A percentile compares a stretch with the other conserved stretches of the same genome.
Conservation (phyloP, 805 yeast genomes). For the Pichia deserticola region DNA sequence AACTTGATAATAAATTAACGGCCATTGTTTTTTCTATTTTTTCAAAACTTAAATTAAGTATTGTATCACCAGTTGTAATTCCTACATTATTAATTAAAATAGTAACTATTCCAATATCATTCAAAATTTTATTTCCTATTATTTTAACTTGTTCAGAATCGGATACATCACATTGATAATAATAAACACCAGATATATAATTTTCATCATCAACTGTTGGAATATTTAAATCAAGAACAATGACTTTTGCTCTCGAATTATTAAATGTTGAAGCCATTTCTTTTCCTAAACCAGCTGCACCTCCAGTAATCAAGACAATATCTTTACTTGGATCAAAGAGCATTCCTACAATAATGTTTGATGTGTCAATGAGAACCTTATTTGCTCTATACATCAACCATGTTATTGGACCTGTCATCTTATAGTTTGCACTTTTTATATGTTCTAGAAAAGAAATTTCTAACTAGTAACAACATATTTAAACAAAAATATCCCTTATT, state of each 20-base stretch:
- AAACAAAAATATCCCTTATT: too few relatives aligned
- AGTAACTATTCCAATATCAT: constrained; percentile 53
- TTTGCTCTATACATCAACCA: constrained; percentile 22
- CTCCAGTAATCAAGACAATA: constrained; percentile 77
- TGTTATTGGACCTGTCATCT: constrained; percentile 26
- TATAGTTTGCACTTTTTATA: not conserved
- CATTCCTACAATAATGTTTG: constrained; percentile 42
- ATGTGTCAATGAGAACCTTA: constrained; percentile 22
- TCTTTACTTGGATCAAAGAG: constrained; percentile 48
- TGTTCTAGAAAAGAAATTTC: too few relatives aligned
- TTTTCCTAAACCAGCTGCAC: constrained; percentile 69
- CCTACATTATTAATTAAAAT: constrained; percentile 85
- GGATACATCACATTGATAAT: constrained; percentile 67
- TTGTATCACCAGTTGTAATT: constrained; percentile 48
- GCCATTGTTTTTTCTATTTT: constrained; percentile 58
- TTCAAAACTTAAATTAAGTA: constrained; percentile 45
- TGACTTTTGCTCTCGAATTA: constrained; percentile 40
- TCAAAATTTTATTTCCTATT: constrained; percentile 33
- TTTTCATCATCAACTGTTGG: constrained; percentile 31
- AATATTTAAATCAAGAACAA: constrained; percentile 55
- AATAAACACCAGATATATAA: constrained; percentile 36
- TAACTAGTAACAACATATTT: too few relatives aligned
- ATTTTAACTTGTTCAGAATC: constrained; percentile 36
- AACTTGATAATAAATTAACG: constrained; percentile 64
- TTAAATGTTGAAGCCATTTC: constrained; percentile 47